Evolutionary conservation across 2,329 filamentous ascomycete species (phyloP), one percentile per base, ranked within the genome.

Genomic region (Penicillium frequentans): DNA sequence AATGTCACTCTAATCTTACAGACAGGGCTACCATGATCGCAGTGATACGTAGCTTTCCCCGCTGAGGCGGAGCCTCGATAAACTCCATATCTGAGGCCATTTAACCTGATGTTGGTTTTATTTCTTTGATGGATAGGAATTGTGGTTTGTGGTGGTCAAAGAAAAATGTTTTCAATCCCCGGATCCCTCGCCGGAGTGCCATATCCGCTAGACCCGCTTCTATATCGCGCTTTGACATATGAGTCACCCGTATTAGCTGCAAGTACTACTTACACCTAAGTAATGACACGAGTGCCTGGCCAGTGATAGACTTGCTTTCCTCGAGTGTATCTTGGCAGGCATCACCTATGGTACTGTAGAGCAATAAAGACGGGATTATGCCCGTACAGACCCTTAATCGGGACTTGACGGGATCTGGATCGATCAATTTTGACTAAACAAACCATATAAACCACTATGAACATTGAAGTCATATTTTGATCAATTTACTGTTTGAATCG

Each of bases 11-110:
- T 26, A 21, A 26, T 57, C 63, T 60, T 64, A 70, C 67, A 49
- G 66, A 63, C 33, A 70, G 65, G 14, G 66, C 68, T 51, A 62
- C 42, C 68, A 70, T 70, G 24, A 69, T 67, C 19, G 65, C 62
- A 7, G 64, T 46, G 19, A 67, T 60, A 43, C 63, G 63, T 21
- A 70, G n/a, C 29, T 55, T 65, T 46, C 64, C 64, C 37, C 66
- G 64, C 19, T 49, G 26, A 19, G 57, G 37, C 31, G 47, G 46
- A 3, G 53, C 33, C 19, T 66, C 64, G 21, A 56, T 37, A 5
- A 66, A 43, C 49, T 62, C 59, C 59, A 66, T 65, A 23, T 55
- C 54, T 11, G 42, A 55, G 27, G 51, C 45, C 58, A 63, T 63
- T 35, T 43, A 42, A 10, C 5, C 31, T 26, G 47, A 11, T 13